A percentile compares a stretch with the other conserved stretches of the same genome.
These are phyloP conservation scores for Exophiala sp. DNA, from an alignment of 2,329 filamentous ascomycete species.

Conservation along the genomic window DNA sequence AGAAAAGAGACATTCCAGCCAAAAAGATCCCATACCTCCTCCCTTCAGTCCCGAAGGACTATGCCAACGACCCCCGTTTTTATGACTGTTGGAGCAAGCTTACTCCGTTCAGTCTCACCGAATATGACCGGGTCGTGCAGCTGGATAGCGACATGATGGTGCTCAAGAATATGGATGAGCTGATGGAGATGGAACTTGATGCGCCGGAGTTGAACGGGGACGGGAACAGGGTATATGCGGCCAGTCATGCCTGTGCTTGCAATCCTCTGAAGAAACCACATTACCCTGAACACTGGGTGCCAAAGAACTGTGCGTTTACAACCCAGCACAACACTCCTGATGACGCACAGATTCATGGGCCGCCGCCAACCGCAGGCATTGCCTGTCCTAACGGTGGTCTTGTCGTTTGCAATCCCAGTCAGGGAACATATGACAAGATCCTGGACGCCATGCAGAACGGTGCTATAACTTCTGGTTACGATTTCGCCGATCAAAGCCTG, in stretches of 20 bases:
- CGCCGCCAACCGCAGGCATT: conserved; percentile 46
- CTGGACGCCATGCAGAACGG: conserved; percentile 40
- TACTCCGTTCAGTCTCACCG: conserved; percentile 65
- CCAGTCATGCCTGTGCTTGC: conserved; percentile 78
- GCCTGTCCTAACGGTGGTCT: conserved; percentile 57
- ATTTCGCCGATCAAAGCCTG: conserved; percentile 56
- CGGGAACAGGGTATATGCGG: conserved; percentile 67
- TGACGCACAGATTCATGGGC: conserved; percentile 48
- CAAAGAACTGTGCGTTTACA: conserved; percentile 57
- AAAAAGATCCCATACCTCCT: conserved; percentile 67
- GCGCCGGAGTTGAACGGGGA: conserved; percentile 44
- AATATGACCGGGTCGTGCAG: conserved; percentile 75
- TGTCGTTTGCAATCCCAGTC: conserved; percentile 56
- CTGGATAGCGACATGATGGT: conserved; percentile 87
- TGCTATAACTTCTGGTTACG: conserved; percentile 43
- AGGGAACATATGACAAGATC: conserved; percentile 45
- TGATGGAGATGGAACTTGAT: conserved; percentile 77
- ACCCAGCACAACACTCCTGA: conserved; percentile 49
- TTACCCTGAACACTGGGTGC: conserved; percentile 65
- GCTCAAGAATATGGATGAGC: conserved; percentile 78
- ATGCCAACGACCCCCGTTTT: conserved; percentile 72
- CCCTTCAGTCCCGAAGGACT: conserved; percentile 61
- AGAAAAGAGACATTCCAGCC: conserved; percentile 61
- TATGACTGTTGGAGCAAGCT: conserved; percentile 89
- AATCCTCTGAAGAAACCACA: conserved; percentile 73